phyloP scores from a whole-genome alignment of 2,329 filamentous ascomycete genomes.

The Phyllosticta citrichinensis region DNA sequence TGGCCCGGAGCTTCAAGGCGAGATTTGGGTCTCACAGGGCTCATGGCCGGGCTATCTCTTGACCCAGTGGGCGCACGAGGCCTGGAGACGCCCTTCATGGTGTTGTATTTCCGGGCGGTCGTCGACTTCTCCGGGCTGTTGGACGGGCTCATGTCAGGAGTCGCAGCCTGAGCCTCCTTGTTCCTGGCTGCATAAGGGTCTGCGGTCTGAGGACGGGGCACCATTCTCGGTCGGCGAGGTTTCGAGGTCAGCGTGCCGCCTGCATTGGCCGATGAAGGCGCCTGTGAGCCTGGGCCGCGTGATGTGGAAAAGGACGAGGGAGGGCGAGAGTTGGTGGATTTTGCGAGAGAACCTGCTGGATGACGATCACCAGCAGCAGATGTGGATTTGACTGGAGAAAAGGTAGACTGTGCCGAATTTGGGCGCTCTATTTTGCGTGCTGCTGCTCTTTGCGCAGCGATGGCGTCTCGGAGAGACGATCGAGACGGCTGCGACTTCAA shows the following conservation, averaged over 20 bases:
- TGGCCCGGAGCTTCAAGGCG: conserved; percentile 21
- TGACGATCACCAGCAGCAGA: conserved; percentile 20
- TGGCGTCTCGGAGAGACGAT: conserved; percentile 65
- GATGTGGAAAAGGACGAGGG: conserved; percentile 28
- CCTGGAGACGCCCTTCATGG: conserved; percentile 19
- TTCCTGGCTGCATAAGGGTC: conserved; percentile 40
- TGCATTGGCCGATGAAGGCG: conserved; percentile 18
- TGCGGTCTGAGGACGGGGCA: conserved; percentile 42
- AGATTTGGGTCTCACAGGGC: conserved; percentile 28
- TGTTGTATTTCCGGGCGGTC: conserved; percentile 24
- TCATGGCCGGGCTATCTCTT: conserved; percentile 20
- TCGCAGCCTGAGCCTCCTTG: conserved; percentile 29
- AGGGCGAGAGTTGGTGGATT: conserved; percentile 23
- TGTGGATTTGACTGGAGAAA: conserved; percentile 38
- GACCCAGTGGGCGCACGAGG: conserved; percentile 21
- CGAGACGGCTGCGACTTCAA: conserved; percentile 19
- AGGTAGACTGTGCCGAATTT: conserved; percentile 47
- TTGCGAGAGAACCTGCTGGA: conserved; percentile 20
- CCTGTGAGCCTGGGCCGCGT: conserved; percentile 15
- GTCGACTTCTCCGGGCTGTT: conserved; percentile 32
- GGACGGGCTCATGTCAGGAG: conserved; percentile 37
- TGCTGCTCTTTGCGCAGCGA: conserved; percentile 64
- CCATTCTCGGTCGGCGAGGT: conserved; percentile 43
- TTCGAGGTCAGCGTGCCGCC: conserved; percentile 45
- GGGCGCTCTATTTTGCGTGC: conserved; percentile 41